phyloP scores from a whole-genome alignment of 495 filamentous ascomycete genomes.

The Aspergillus asperescens region DNA sequence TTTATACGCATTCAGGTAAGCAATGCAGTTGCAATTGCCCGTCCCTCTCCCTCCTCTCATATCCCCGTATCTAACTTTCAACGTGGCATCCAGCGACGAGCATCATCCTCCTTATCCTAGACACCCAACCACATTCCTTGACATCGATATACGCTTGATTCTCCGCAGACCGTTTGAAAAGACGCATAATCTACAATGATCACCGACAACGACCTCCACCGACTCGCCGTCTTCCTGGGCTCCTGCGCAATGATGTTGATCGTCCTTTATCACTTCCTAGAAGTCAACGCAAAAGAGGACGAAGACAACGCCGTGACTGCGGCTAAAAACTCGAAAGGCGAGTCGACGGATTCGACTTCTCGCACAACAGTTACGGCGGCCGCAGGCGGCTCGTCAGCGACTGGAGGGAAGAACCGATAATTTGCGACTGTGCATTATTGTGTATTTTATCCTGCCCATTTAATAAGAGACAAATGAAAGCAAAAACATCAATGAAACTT shows the following conservation, averaged over 20 bases:
- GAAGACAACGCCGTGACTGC: constrained; percentile 35
- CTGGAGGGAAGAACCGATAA: constrained; percentile 15
- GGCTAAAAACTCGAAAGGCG: constrained; percentile 26
- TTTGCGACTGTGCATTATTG: neutral
- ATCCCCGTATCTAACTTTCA: constrained; percentile 1
- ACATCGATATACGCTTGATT: neutral
- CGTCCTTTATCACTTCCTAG: constrained; percentile 93
- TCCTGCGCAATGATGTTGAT: constrained; percentile 89
- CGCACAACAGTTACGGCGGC: constrained; percentile 14
- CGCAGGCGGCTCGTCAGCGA: constrained; percentile 19
- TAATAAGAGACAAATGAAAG: neutral
- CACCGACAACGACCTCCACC: constrained; percentile 76
- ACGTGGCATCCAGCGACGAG: constrained; percentile 8
- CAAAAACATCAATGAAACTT: neutral
- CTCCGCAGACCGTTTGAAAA: neutral
- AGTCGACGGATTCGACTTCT: constrained; percentile 17
- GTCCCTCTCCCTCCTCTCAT: neutral
- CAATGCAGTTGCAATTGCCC: neutral
- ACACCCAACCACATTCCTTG: neutral
- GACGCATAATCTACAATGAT: constrained; percentile 58
- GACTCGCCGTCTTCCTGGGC: constrained; percentile 89
- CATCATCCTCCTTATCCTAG: neutral
- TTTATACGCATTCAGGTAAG: neutral
- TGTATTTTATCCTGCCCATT: neutral
- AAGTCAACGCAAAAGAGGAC: constrained; percentile 76